Conservation (phyloP, 495 filamentous ascomycete genomes). For the Tirmania nivea region DNA sequence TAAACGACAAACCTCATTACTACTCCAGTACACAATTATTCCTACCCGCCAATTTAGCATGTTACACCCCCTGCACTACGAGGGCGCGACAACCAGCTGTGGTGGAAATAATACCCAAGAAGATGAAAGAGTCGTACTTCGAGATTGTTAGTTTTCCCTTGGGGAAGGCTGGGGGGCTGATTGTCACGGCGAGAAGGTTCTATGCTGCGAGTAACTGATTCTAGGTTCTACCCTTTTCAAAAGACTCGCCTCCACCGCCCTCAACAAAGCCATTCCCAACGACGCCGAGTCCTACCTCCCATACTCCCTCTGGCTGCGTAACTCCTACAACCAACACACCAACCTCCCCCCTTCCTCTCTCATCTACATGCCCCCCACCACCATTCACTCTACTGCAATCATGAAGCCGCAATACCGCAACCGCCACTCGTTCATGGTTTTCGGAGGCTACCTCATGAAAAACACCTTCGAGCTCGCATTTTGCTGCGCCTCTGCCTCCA, state of each 20-base stretch:
- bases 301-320: slow-evolving; percentile 59
- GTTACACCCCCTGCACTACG: slow-evolving; percentile 6
- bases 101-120: slow-evolving; percentile 27
- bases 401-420: slow-evolving; percentile 82
- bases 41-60: no score
- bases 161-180: not conserved
- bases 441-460: slow-evolving; percentile 66
- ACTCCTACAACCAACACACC: slow-evolving; percentile 34
- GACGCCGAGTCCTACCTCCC: slow-evolving; percentile 58
- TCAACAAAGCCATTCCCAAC: slow-evolving; percentile 52
- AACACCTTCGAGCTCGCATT: slow-evolving; percentile 76
- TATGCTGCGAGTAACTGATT: no score
- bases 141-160: slow-evolving; percentile 28
- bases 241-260: slow-evolving; percentile 39
- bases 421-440: slow-evolving; percentile 76
- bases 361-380: slow-evolving; percentile 44
- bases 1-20: no score
- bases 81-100: slow-evolving; percentile 24
- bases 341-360: slow-evolving; percentile 27
- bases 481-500: slow-evolving; percentile 59
- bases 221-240: slow-evolving; percentile 28
- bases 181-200: not conserved
- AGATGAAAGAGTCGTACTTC: slow-evolving; percentile 43
- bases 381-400: slow-evolving; percentile 47
- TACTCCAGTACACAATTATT: no score